Conservation (phyloP, 176 grass and related monocot genomes). For the Luzula sylvatica region DNA sequence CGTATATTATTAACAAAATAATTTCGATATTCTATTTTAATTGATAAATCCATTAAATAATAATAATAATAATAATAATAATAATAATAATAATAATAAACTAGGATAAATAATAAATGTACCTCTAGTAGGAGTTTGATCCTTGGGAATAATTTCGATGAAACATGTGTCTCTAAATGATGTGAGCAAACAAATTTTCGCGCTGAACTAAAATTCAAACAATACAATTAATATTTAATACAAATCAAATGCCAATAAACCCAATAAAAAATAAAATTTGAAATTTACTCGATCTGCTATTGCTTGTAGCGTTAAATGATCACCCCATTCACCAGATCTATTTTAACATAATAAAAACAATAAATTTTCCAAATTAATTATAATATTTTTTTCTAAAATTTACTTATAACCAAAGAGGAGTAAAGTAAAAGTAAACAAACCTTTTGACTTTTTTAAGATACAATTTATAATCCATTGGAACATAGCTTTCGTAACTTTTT, state of each 20-base stretch:
- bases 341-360: conserved; percentile 23
- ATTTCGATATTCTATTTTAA: neutral
- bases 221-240: neutral
- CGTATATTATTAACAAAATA: conserved; percentile 10
- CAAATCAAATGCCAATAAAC: conserved; percentile 19
- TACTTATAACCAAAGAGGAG: neutral
- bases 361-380: conserved; percentile 5
- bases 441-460: conserved; percentile 97
- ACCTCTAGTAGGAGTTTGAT: conserved; percentile 71
- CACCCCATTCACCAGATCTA: conserved; percentile 92
- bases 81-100: conserved; percentile 8
- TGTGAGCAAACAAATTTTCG: conserved; percentile 88
- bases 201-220: conserved; percentile 44
- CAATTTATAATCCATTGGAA: conserved; percentile 93
- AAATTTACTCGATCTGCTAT: conserved; percentile 84
- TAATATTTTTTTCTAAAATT: too few species aligned
- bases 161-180: conserved; percentile 91
- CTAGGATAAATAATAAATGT: conserved; percentile 10
- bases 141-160: conserved; percentile 89
- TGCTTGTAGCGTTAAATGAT: conserved; percentile 90
- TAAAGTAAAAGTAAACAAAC: conserved; percentile 28
- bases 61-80: neutral
- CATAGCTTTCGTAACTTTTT: conserved; percentile 88
- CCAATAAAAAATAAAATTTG: conserved; percentile 25
- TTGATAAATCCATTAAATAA: neutral